Conservation (phyloP, 345 rosid genomes). For the Lumnitzera littorea region DNA sequence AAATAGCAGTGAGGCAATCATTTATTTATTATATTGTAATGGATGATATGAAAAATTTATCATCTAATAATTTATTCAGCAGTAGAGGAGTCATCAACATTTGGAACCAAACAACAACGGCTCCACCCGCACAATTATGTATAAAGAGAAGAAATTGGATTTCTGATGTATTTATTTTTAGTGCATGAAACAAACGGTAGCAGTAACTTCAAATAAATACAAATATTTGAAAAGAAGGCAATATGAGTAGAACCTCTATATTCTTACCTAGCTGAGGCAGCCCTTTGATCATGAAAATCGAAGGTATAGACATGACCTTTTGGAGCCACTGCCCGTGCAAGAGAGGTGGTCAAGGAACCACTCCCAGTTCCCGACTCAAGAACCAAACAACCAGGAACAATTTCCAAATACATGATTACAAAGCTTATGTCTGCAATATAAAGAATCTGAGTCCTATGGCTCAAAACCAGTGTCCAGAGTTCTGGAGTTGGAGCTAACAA, state of each 20-base stretch:
- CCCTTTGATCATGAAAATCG: slow-evolving; percentile 94
- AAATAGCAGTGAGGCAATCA: neutral
- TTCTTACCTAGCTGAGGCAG: slow-evolving; percentile 75
- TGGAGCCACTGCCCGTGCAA: slow-evolving; percentile 87
- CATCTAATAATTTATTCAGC: no score
- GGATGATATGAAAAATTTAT: no score
- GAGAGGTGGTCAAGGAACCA: slow-evolving; percentile 83
- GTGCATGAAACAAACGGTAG: neutral
- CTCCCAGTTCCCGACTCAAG: slow-evolving; percentile 96
- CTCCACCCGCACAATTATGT: no score
- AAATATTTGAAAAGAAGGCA: neutral
- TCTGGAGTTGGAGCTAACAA: slow-evolving; percentile 87
- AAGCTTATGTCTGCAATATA: slow-evolving; percentile 89
- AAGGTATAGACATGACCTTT: slow-evolving; percentile 85
- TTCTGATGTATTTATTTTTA: no score
- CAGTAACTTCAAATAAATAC: neutral
- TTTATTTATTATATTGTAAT: neutral
- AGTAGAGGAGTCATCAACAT: no score
- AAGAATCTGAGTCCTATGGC: slow-evolving; percentile 96
- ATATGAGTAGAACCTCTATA: neutral
- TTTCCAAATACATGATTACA: slow-evolving; percentile 68
- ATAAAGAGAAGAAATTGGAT: no score
- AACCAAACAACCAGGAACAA: slow-evolving; percentile 86
- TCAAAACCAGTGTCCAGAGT: slow-evolving; percentile 85
- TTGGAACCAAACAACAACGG: no score